Percentiles rank a stretch among this genome's conserved stretches.
Evolutionary conservation across 2,329 filamentous ascomycete genomes (phyloP).

Genomic region (Cryphonectria japonica): DNA sequence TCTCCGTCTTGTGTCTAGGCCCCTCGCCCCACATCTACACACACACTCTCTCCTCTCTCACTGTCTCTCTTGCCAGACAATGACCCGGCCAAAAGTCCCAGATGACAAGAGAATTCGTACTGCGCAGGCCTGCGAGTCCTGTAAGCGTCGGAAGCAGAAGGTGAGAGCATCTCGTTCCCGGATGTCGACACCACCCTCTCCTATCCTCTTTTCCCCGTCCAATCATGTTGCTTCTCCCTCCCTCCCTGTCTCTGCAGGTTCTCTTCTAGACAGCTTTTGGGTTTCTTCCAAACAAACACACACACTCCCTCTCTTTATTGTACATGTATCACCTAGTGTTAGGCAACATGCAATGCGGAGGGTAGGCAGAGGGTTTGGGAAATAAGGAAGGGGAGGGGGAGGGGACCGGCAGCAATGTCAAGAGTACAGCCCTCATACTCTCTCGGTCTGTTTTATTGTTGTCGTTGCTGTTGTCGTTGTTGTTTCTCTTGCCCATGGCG

Average conservation of each 20-base stretch:
- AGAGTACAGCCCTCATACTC: too few relatives aligned
- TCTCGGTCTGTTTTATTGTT: not conserved
- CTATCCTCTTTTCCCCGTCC: not conserved
- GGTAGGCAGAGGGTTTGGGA: not conserved
- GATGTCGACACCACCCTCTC: not conserved
- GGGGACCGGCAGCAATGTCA: not conserved
- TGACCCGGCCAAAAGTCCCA: constrained; percentile 60
- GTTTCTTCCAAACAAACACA: not conserved
- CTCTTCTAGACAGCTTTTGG: not conserved
- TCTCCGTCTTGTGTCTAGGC: not conserved
- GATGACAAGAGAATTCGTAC: constrained; percentile 66
- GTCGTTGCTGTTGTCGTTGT: too few relatives aligned
- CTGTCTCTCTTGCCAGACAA: constrained; percentile 29
- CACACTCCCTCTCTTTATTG: not conserved
- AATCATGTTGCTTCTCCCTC: not conserved
- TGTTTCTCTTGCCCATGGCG: not conserved
- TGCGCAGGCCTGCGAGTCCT: constrained; percentile 66
- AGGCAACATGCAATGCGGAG: not conserved
- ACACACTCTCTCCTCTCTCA: too few relatives aligned
- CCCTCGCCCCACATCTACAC: not conserved
- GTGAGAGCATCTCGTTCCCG: constrained; percentile 44
- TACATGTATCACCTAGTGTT: not conserved
- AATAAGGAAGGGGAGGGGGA: too few relatives aligned
- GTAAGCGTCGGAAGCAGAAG: constrained; percentile 70
- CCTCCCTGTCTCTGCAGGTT: not conserved